Evolutionary conservation across 2,329 filamentous ascomycete species (phyloP), one percentile per base, ranked within the genome.

Genomic region (Fusarium keratoplasticum): DNA sequence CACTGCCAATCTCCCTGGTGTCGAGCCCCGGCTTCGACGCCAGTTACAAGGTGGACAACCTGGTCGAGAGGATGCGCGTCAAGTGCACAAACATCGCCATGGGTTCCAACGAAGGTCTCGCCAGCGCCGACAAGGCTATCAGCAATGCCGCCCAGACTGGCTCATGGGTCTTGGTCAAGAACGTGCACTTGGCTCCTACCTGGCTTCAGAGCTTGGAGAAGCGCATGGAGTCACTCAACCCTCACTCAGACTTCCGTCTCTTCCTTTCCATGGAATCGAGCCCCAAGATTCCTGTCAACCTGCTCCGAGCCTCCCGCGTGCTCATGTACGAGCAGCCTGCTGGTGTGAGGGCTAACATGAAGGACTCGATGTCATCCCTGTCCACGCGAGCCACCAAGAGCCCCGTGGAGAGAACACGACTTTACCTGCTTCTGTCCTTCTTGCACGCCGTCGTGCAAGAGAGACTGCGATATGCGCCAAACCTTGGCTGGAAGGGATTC

Each of bases 241-340:
- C 97, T 31, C 95, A 98, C 83, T 88, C 91, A 40, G 93, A 97
- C 81, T 99, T 99, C 89, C 90, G 96, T 57, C 87, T 99, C 33
- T 99, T 99, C 90, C 85, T 99, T 70, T 98, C 96, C 0, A 99
- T 99, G 96, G 96, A 99, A 84, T 94, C 95, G 3, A 98, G 95
- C 79, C 94, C 91, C 61, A 98, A 96, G 89, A 99, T 99, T 77
- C 96, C 97, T 0, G 96, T 98, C 82, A 98, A 98, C 80, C 85
- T 99, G 33, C 90, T 99, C 60, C 93, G 96, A 58, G 96, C 96
- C 27, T 98, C 95, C 65, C 92, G 96, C 65, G 95, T 99, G 14
- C 88, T 99, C 72, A 98, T 98, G 90, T 98, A 97, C 84, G 96
- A 99, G 86, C 97, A 99, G 83, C 96, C 97, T 13, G 97, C 96